Conservation (phyloP, 345 rosid genomes). For the Lepidium aucheri region DNA sequence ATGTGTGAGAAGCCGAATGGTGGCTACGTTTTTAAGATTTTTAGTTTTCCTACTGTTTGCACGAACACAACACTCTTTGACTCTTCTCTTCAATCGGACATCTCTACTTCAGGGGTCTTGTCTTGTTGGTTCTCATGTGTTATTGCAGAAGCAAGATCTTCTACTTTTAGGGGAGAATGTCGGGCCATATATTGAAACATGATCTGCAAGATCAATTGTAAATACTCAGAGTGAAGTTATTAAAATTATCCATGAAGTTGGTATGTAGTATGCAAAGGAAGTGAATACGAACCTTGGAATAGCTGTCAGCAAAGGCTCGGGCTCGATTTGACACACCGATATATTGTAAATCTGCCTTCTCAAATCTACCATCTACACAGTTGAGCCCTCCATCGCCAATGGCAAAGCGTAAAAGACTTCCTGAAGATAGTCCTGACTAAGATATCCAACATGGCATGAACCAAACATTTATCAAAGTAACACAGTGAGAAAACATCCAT, state of each 20-base stretch:
- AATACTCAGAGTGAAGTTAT: not conserved
- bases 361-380: slow-evolving; percentile 72
- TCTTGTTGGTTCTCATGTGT: slow-evolving; percentile 41
- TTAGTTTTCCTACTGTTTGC: not conserved
- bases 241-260: not conserved
- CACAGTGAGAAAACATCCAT: not conserved
- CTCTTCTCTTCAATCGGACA: slow-evolving; percentile 44
- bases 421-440: slow-evolving; percentile 53
- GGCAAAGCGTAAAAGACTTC: slow-evolving; percentile 68
- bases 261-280: not conserved
- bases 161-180: slow-evolving; percentile 68
- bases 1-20: not conserved
- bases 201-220: slow-evolving; percentile 42
- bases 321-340: slow-evolving; percentile 58
- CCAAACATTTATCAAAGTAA: not conserved
- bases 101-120: slow-evolving; percentile 51
- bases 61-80: not conserved
- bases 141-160: slow-evolving; percentile 54
- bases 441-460: slow-evolving; percentile 6
- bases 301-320: slow-evolving; percentile 89
- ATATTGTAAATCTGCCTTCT: slow-evolving; percentile 70
- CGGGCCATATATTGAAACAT: slow-evolving; percentile 73
- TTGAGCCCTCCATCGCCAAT: slow-evolving; percentile 66
- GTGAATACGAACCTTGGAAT: slow-evolving; percentile 67
- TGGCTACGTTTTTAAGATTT: not conserved